Base-by-base conservation (phyloP, 768 basidiomycete species). In the Lactarius pseudohatsudake region DNA sequence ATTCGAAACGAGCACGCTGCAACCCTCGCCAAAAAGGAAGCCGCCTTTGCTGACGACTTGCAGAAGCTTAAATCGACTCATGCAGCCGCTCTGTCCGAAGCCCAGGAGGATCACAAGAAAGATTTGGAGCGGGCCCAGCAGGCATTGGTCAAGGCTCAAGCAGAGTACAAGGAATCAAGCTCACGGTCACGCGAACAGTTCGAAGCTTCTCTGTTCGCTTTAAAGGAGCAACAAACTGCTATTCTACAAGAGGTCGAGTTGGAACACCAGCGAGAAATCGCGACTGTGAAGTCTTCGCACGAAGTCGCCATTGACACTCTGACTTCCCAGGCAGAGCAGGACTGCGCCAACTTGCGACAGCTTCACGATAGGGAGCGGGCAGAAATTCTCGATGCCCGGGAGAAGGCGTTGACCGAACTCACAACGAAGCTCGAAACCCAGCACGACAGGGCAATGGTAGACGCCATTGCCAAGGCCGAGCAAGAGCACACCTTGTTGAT, bases 1-100 rank as follows among this genome's bases (percentile, higher is more conserved):
- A 81, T 94, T 32, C 89, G 89, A 72, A 86, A 89, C 20, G 91
- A 90, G 71, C 90, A 94, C 70, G 78, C 83, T 0, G 81, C 86
- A 13, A 86, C 86, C 15, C 81, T 92, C 64, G 72, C 81, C 18
- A 82, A 86, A 66, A 90, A 88, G 76, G 90, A 94, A 71, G 76
- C 79, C 9, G 81, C 84, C 43, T 86, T 88, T 64, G 72, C 80
- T 1, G 86, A 88, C 62, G 87, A 92, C 74, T 72, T 90, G 41
- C 86, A 89, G 71, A 82, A 79, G 61, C 77, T 89, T 47, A 88
- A 86, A 74, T 80, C 81, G 22, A 87, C 90, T 36, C 91, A 93
- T 72, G 79, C 87, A 65, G 81, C 81, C 32, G 58, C 78, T 26
- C 61, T 87, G 38, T 74, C 84, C 62, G 83, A 82, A 69, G 73